phyloP scores from a whole-genome alignment of 768 basidiomycete genomes.

The Suillus decipiens region DNA sequence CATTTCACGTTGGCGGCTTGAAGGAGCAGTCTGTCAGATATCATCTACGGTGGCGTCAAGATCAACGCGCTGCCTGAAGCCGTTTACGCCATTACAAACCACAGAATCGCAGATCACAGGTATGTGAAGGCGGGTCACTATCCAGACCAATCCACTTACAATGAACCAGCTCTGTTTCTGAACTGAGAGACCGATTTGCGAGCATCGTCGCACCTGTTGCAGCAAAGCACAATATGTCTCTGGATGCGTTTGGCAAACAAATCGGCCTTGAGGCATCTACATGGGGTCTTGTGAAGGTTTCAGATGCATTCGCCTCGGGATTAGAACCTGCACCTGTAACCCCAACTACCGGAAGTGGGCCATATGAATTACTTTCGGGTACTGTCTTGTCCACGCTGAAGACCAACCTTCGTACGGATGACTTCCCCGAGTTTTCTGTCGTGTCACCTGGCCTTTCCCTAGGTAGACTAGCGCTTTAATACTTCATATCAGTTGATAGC shows the following conservation, averaged over 20 bases:
- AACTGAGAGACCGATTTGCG: slow-evolving; percentile 18
- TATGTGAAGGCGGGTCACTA: slow-evolving; percentile 9
- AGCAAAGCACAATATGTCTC: slow-evolving; percentile 42
- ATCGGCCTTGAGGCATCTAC: slow-evolving; percentile 27
- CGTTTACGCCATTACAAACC: slow-evolving; percentile 37
- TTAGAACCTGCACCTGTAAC: slow-evolving; percentile 46
- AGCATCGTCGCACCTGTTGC: slow-evolving; percentile 12
- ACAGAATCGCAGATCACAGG: slow-evolving; percentile 36
- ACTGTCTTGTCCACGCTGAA: slow-evolving; percentile 42
- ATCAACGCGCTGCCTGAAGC: slow-evolving; percentile 49
- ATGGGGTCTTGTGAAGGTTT: slow-evolving; percentile 39
- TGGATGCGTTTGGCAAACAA: slow-evolving; percentile 41
- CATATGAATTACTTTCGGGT: slow-evolving; percentile 44
- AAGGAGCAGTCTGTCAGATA: slow-evolving; percentile 38
- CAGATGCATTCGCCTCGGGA: slow-evolving; percentile 35
- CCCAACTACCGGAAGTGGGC: slow-evolving; percentile 36
- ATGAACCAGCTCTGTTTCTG: slow-evolving; percentile 14
- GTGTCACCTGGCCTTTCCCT: slow-evolving; percentile 40
- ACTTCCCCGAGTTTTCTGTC: slow-evolving; percentile 24
- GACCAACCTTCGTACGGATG: slow-evolving; percentile 30
- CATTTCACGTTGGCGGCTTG: slow-evolving; percentile 26
- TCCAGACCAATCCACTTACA: not conserved
- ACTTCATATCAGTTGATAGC: slow-evolving; percentile 11
- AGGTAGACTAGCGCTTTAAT: slow-evolving; percentile 13
- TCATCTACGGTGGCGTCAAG: slow-evolving; percentile 45